Percentiles rank a stretch among this genome's conserved stretches.
phyloP scores from a whole-genome alignment of 75 land plant genomes.

The Larix kaempferi region DNA sequence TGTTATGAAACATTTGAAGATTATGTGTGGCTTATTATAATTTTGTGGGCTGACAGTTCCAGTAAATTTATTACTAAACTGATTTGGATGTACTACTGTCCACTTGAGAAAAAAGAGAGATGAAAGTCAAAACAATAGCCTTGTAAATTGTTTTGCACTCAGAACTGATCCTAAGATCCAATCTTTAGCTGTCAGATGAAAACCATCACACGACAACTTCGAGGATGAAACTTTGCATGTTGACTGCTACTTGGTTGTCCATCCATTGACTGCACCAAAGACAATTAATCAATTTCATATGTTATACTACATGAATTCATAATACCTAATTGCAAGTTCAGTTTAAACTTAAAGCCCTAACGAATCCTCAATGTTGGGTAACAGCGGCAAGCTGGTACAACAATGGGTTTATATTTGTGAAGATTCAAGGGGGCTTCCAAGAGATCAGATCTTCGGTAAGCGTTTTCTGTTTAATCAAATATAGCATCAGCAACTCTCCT shows the following conservation, averaged over 20 bases:
- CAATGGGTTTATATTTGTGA: slow-evolving; percentile 69
- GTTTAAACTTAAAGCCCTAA: background rate
- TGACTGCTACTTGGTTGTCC: background rate
- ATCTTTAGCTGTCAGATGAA: background rate
- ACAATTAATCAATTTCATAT: background rate
- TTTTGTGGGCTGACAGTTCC: background rate
- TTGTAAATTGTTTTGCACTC: background rate
- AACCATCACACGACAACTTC: no score
- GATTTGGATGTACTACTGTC: background rate
- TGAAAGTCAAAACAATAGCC: background rate
- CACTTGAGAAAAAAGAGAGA: background rate
- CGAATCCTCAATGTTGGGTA: slow-evolving; percentile 2
- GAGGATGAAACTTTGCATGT: background rate
- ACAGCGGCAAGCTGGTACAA: slow-evolving; percentile 51
- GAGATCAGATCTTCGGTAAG: slow-evolving; percentile 84
- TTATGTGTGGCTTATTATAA: background rate
- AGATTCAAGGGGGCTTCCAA: slow-evolving; percentile 82
- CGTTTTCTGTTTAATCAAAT: background rate
- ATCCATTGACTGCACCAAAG: background rate
- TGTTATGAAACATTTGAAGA: background rate
- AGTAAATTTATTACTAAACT: background rate
- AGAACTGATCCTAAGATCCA: background rate
- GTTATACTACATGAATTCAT: background rate
- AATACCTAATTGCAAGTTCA: background rate
- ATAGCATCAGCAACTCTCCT: background rate